Evolutionary conservation across 441 rosid genomes (phyloP).

Genomic region (Aquilaria agallochum): DNA sequence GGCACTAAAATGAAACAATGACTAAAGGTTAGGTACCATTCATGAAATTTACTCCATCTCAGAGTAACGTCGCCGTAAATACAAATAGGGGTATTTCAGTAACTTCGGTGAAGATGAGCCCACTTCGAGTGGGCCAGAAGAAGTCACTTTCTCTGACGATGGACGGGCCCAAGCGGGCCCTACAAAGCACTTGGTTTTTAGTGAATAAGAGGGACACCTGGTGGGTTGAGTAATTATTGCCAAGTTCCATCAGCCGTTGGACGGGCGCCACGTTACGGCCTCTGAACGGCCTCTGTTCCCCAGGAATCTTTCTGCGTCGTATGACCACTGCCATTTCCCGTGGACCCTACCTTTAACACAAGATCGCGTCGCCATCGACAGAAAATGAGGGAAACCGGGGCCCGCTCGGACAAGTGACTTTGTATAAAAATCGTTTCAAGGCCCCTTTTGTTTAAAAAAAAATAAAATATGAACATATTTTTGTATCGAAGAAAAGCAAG

Average conservation of each 20-base stretch:
- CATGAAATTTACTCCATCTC: too few species aligned
- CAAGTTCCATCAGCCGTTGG: background rate
- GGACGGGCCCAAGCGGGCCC: conserved; percentile 7
- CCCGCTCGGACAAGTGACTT: conserved; percentile 18
- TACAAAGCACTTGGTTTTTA: conserved; percentile 15
- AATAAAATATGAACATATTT: background rate
- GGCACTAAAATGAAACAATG: too few species aligned
- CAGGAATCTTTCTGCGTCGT: conserved; percentile 26
- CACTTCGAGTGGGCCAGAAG: conserved; percentile 8
- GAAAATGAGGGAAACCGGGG: conserved; percentile 7
- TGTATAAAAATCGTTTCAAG: background rate
- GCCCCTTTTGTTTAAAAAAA: too few species aligned
- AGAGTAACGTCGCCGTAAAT: too few species aligned
- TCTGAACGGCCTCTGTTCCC: background rate
- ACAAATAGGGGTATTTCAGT: conserved; percentile 8
- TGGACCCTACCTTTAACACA: conserved; percentile 8
- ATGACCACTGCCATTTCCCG: conserved; percentile 4
- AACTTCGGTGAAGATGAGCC: background rate
- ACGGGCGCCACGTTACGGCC: conserved; percentile 17
- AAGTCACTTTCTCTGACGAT: conserved; percentile 4
- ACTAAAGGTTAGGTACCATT: too few species aligned
- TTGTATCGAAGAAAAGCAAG: background rate
- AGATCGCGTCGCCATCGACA: conserved; percentile 22
- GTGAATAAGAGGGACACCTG: background rate
- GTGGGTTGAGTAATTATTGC: conserved; percentile 24